Evolutionary conservation across 371 early-diverging fungal species (phyloP).

Genomic region (Paraphysoderma sedebokerense): DNA sequence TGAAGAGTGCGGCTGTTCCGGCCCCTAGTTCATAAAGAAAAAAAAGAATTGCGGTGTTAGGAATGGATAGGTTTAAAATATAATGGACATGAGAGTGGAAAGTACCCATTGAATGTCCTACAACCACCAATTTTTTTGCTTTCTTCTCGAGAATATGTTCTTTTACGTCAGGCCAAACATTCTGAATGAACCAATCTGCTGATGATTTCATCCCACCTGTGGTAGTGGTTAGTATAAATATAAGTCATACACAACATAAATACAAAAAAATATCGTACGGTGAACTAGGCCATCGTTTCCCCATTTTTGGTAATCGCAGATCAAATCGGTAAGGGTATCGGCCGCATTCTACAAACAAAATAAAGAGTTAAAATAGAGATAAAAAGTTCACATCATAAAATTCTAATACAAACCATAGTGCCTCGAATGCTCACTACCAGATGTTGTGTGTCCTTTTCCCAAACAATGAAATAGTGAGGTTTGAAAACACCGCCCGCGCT

Average conservation of each 20-base stretch:
- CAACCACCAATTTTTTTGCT: neutral
- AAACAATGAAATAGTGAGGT: no score
- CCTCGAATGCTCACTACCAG: no score
- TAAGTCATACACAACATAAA: no score
- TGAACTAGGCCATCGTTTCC: neutral
- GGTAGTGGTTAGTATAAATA: no score
- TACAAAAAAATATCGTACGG: no score
- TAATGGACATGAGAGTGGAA: no score
- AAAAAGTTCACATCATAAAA: neutral
- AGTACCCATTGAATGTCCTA: no score
- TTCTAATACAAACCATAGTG: neutral
- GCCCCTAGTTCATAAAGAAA: no score
- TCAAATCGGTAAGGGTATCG: slow-evolving; percentile 69
- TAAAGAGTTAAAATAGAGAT: slow-evolving; percentile 1
- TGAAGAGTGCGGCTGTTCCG: neutral
- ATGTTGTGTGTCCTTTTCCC: no score
- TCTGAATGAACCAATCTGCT: neutral
- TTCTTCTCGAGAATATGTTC: neutral
- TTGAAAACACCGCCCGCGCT: no score
- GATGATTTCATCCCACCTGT: slow-evolving; percentile 1
- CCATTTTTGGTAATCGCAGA: slow-evolving; percentile 34
- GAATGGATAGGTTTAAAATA: no score
- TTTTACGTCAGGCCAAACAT: neutral
- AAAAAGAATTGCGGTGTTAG: no score
- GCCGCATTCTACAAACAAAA: slow-evolving; percentile 33